Evolutionary conservation across 768 basidiomycete genomes (phyloP), one percentile per base, ranked within the genome.

Genomic region (Calvatia gigantea): DNA sequence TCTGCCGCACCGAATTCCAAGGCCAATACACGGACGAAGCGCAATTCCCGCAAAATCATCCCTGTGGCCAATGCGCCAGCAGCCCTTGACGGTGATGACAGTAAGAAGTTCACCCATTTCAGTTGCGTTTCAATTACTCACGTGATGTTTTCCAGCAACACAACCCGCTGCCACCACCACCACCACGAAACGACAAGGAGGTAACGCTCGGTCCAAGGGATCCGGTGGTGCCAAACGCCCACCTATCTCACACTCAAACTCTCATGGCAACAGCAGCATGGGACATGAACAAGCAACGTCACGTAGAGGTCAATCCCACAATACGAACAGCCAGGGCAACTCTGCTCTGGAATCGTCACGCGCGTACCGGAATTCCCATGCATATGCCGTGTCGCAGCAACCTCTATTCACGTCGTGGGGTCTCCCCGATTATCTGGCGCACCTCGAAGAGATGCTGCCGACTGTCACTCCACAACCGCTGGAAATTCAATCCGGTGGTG

Each of bases 401-500:
- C 83, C 87, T 29, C 73, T 90, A 7, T 83, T 84, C 71, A 91
- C 89, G 32, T 86, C 89, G 48, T 98, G 95, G 94, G 83, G 85
- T 54, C 75, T 98, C 46, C 95, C 95, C 6, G 95, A 98, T 73
- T 95, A 97, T 71, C 81, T 98, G 42, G 82, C 87, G 0, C 91
- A 95, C 66, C 84, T 96, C 59, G 82, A 88, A 61, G 82, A 84
- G 62, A 87, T 94, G 71, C 76, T 98, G 5, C 94, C 94, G 8
- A 81, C 84, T 3, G 81, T 86, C 23, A 75, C 76, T 1, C 91
- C 94, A 2, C 81, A 83, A 54, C 89, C 90, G 0, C 76, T 94
- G 50, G 82, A 86, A 63, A 83, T 94, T 41, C 82, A 83, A 55
- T 77, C 78, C 15, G 79, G 75, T 12, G 62, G 53, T 32, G 60